A percentile compares a stretch with the other conserved stretches of the same genome.
Evolutionary conservation across 208 protist species (phyloP).

Genomic region (Blechomonas ayalai): DNA sequence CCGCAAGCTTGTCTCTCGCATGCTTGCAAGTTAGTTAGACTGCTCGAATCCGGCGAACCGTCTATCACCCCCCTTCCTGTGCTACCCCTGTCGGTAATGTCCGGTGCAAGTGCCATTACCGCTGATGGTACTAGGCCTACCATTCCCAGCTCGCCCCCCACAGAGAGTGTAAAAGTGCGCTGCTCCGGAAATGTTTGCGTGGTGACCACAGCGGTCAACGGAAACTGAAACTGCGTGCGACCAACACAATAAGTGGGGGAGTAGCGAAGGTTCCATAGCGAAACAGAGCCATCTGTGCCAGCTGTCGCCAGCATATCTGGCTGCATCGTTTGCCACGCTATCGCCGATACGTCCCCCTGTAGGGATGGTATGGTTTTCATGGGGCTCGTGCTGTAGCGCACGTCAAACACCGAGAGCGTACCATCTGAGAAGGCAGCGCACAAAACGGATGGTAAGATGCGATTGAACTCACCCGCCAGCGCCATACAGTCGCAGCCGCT

Average conservation of each 20-base stretch:
- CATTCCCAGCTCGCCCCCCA: slow-evolving; percentile 46
- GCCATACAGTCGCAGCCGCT: slow-evolving; percentile 21
- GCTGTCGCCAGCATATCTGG: slow-evolving; percentile 66
- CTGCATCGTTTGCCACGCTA: slow-evolving; percentile 63
- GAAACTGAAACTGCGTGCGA: slow-evolving; percentile 45
- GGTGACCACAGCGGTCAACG: slow-evolving; percentile 41
- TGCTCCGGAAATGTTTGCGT: slow-evolving; percentile 61
- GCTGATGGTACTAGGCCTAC: slow-evolving; percentile 34
- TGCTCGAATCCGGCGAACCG: neutral
- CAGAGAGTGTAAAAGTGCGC: slow-evolving; percentile 54
- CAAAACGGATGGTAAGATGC: slow-evolving; percentile 50
- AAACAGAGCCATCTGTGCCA: slow-evolving; percentile 69
- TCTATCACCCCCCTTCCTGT: neutral
- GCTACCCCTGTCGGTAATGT: slow-evolving; percentile 4
- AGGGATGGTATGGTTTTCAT: slow-evolving; percentile 54
- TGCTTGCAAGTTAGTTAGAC: slow-evolving; percentile 16
- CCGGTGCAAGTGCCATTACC: slow-evolving; percentile 35
- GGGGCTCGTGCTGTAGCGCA: slow-evolving; percentile 37
- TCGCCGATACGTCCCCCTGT: slow-evolving; percentile 56
- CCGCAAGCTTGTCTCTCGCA: slow-evolving; percentile 39
- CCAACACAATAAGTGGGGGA: slow-evolving; percentile 76
- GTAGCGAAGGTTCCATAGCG: slow-evolving; percentile 71
- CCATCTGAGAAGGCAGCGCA: slow-evolving; percentile 60
- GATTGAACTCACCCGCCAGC: slow-evolving; percentile 53
- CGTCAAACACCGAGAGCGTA: slow-evolving; percentile 68